phyloP scores from a whole-genome alignment of 2,329 filamentous ascomycete genomes.

The Penicillium sclerotigenum region DNA sequence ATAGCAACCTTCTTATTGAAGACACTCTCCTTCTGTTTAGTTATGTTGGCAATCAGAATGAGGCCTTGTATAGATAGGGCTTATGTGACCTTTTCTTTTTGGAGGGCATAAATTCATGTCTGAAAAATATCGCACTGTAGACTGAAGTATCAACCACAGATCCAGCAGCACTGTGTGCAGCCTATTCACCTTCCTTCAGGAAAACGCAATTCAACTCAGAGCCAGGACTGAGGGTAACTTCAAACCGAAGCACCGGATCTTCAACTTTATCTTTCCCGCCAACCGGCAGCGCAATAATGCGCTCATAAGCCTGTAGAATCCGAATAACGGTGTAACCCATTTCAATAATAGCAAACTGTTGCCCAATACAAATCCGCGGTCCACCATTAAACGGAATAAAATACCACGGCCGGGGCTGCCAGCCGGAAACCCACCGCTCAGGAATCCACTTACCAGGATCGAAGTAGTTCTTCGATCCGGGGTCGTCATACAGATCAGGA shows the following conservation, averaged over 20 bases:
- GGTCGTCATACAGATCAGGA: conserved; percentile 48
- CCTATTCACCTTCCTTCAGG: conserved; percentile 28
- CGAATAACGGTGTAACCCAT: conserved; percentile 52
- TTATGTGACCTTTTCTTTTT: too few relatives aligned
- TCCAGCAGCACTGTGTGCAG: not conserved
- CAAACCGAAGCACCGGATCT: conserved; percentile 37
- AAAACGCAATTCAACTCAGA: conserved; percentile 42
- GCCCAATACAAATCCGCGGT: conserved; percentile 55
- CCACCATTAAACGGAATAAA: conserved; percentile 56
- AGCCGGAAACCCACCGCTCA: conserved; percentile 50
- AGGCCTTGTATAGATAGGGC: too few relatives aligned
- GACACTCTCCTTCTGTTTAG: not conserved
- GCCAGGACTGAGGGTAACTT: conserved; percentile 40
- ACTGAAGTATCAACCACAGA: not conserved
- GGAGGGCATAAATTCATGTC: not conserved
- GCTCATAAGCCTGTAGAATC: conserved; percentile 43
- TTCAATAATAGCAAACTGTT: conserved; percentile 59
- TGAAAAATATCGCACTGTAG: not conserved
- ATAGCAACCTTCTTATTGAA: not conserved
- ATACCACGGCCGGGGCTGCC: conserved; percentile 54
- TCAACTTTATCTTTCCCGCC: conserved; percentile 33
- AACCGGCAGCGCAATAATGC: conserved; percentile 34
- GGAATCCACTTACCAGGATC: conserved; percentile 48
- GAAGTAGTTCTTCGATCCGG: conserved; percentile 36
- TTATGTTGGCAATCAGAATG: not conserved